Evolutionary conservation across 140 eudicot species (phyloP), one percentile per base, ranked within the genome.

Genomic region (Anethum foeniculum): DNA sequence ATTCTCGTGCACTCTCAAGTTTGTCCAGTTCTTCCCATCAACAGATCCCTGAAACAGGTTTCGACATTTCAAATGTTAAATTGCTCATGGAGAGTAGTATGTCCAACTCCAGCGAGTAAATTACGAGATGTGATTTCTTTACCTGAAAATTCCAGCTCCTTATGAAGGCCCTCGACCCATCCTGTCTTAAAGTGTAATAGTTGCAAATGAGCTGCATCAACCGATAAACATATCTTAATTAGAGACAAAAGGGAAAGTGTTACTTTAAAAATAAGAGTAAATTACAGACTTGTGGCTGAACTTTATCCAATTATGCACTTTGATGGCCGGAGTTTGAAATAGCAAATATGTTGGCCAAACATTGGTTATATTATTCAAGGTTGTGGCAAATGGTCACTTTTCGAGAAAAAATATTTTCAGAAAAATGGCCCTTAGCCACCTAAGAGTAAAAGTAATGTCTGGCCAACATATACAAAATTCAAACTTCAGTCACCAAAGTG

Each of bases 151-250:
- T 89, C 99, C 99, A 95, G 74, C 83, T 64, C 81, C 99, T 88
- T 80, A 91, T 82, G 86, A 92, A 94, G 32, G 95, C 90, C 77
- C 89, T 89, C 3, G 99, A 94, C 75, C 97, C 99, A 75, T 94
- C 99, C 86, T 92, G 97, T 81, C 99, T 92, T 79, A 94, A 82
- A 41, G 99, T 92, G 87, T 94, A 94, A 82, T 90, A 87, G 92
- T 92, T 92, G 93, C 99, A 92, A 92, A 94, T 94, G 43, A 94
- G 92, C 99, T 95, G 92, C 85, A 85, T 49, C 81, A 76, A 51
- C 76, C 77, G 21, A 47, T 34, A 27, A 62, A 62, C 34, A 78
- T 13, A 71, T 62, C 46, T 74, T 67, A 83, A 85, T 43, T 46
- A 21, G 62, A 52, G 28, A 25, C 18, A 77, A 76, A 41, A 41